Evolutionary conservation across 495 filamentous ascomycete species (phyloP), one percentile per base, ranked within the genome.

Genomic region (Penicillium steckii): DNA sequence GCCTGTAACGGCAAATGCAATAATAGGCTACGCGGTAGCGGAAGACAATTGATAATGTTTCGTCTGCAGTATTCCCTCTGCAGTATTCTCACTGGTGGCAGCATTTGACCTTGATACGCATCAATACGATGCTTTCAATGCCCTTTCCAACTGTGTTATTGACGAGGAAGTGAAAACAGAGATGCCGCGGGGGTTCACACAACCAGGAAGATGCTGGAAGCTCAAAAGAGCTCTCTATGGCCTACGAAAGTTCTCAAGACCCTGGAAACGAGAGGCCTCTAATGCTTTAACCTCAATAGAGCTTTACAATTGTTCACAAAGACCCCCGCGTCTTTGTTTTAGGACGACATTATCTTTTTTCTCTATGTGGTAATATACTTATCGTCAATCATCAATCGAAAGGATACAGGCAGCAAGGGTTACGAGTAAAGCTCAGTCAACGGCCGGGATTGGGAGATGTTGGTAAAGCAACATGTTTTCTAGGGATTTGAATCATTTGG

Each of bases 81-180:
- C 33, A 2, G 33, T 67, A 9, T 57, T 62, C 48, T 51, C 64
- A 19, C 33, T 68, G 1, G 50, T 54, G 5, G 57, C 64, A n/a
- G 57, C 49, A 24, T 68, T 63, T 46, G 46, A 64, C 42, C 56
- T 68, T 10, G 59, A 68, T 44, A 48, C 48, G n/a, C 40, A 30
- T 3, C 53, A 68, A 43, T 57, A 42, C 18, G 56, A 70, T 46
- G 55, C 57, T 18, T 53, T 68, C 13, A 70, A 59, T 44, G 65
- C 68, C 1, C 70, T 72, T 27, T 42, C 57, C 0, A 64, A 71
- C 22, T 52, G 42, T 19, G 18, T 15, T 21, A 22, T 69, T 5
- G 52, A 62, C 27, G 47, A 67, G 29, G 41, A 15, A 7, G 45
- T 62, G 0, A 55, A 53, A 32, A 46, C 48, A 3, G 26, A 48